These are phyloP conservation scores for Candida silvatica DNA, from an alignment of 805 yeast genomes.

Conservation along the genomic window DNA sequence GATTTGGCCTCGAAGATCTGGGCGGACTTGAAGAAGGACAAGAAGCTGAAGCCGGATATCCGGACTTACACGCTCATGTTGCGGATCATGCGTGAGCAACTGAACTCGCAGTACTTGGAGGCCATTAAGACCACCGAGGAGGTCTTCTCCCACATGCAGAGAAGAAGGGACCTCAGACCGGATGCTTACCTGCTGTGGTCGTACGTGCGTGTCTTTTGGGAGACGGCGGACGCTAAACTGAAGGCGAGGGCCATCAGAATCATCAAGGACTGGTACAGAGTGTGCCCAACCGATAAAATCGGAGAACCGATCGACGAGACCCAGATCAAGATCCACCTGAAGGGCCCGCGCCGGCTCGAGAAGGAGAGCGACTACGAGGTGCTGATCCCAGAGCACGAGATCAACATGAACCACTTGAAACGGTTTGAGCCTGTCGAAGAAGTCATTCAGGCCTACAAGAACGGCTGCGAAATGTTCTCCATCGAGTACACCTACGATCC, in stretches of 20 bases:
- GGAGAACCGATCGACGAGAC: conserved; percentile 6
- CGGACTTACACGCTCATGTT: conserved; percentile 27
- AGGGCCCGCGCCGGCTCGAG: conserved; percentile 5
- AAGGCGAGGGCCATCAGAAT: conserved; percentile 18
- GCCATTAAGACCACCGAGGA: conserved; percentile 15
- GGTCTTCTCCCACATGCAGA: conserved; percentile 14
- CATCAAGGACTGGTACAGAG: conserved; percentile 19
- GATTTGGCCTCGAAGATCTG: conserved; percentile 30
- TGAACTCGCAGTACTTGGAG: conserved; percentile 6
- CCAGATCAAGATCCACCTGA: neutral
- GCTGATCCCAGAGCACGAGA: conserved; percentile 8
- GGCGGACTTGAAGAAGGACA: conserved; percentile 18
- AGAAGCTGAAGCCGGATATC: conserved; percentile 21
- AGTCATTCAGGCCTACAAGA: conserved; percentile 12
- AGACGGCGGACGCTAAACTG: conserved; percentile 18
- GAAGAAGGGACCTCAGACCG: conserved; percentile 8
- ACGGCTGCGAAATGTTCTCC: conserved; percentile 11
- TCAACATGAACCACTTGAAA: conserved; percentile 12
- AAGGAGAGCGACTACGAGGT: conserved; percentile 4
- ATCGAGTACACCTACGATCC: conserved; percentile 3
- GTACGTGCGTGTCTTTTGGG: conserved; percentile 18
- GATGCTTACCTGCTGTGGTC: conserved; percentile 16
- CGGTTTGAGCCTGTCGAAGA: conserved; percentile 17
- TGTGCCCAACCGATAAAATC: conserved; percentile 17
- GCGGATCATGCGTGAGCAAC: conserved; percentile 10